Conservation (phyloP, 2,329 filamentous ascomycete genomes). For the Arachnopeziza araneosa region DNA sequence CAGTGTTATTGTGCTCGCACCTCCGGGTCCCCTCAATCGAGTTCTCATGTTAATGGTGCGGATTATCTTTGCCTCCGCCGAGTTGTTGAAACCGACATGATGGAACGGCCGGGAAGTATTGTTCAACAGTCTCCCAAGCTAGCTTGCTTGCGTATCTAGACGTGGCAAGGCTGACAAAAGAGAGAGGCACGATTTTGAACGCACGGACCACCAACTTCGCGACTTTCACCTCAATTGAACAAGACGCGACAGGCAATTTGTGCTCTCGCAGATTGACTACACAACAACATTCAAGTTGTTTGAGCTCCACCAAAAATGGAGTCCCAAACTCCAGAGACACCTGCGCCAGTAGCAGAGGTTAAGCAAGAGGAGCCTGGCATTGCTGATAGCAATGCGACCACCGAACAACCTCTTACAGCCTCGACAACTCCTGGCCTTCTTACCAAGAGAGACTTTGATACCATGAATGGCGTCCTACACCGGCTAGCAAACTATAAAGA, state of each 20-base stretch:
- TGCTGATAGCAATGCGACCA: slow-evolving; percentile 14
- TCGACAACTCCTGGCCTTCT: slow-evolving; percentile 15
- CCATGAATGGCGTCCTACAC: slow-evolving; percentile 27
- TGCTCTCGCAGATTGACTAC: slow-evolving; percentile 3
- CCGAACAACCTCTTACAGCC: slow-evolving; percentile 1
- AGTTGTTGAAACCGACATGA: not conserved
- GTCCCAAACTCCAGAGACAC: slow-evolving; percentile 15
- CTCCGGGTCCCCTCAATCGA: slow-evolving; percentile 68
- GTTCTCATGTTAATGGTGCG: slow-evolving; percentile 48
- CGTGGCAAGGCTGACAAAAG: not conserved
- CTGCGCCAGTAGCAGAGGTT: slow-evolving; percentile 10
- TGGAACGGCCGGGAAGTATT: not conserved
- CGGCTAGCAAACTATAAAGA: slow-evolving; percentile 24
- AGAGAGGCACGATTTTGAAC: not conserved
- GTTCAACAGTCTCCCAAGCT: not conserved
- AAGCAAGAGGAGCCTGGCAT: slow-evolving; percentile 14
- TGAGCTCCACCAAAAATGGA: slow-evolving; percentile 7
- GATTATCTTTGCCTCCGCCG: not conserved
- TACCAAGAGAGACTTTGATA: slow-evolving; percentile 24
- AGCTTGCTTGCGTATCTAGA: not conserved
- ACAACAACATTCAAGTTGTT: slow-evolving; percentile 1
- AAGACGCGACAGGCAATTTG: not conserved
- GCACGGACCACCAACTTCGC: not conserved
- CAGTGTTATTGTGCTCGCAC: slow-evolving; percentile 64
- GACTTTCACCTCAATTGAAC: not conserved